Evolutionary conservation across 495 filamentous ascomycete genomes (phyloP).

Genomic region (Lichina pygmaea): DNA sequence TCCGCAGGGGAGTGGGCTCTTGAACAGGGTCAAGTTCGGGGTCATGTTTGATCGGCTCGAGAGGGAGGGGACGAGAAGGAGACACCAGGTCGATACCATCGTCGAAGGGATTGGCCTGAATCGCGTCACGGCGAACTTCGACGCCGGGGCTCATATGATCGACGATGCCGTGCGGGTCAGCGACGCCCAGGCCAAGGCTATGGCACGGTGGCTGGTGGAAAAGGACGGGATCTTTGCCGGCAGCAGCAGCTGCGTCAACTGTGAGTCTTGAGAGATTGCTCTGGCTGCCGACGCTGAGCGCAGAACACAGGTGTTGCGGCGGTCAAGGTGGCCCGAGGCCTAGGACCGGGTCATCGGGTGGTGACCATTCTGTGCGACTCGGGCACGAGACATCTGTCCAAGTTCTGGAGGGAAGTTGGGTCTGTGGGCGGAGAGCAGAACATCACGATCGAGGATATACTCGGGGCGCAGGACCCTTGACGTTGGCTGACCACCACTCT

Average conservation of each 20-base stretch:
- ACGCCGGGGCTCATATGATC: conserved; percentile 55
- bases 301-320: conserved; percentile 40
- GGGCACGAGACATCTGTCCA: conserved; percentile 71
- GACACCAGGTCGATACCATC: conserved; percentile 83
- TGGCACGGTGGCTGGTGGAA: conserved; percentile 90
- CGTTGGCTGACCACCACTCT: too few species aligned
- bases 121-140: conserved; percentile 72
- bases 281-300: too few species aligned
- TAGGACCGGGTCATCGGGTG: conserved; percentile 55
- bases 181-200: conserved; percentile 73
- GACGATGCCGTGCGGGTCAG: conserved; percentile 77
- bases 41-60: conserved; percentile 88
- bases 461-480: conserved; percentile 3
- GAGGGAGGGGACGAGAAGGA: conserved; percentile 61
- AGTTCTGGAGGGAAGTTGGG: conserved; percentile 72
- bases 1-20: conserved; percentile 80
- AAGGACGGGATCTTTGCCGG: conserved; percentile 88
- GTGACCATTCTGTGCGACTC: conserved; percentile 86
- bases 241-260: conserved; percentile 87
- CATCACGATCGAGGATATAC: conserved; percentile 23
- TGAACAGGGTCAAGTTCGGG: conserved; percentile 68
- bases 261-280: conserved; percentile 16
- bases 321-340: conserved; percentile 42
- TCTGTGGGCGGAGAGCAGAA: conserved; percentile 31
- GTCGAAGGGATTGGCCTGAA: conserved; percentile 94